Conservation (phyloP, 345 rosid genomes). For the Eucalyptus tenuipes region DNA sequence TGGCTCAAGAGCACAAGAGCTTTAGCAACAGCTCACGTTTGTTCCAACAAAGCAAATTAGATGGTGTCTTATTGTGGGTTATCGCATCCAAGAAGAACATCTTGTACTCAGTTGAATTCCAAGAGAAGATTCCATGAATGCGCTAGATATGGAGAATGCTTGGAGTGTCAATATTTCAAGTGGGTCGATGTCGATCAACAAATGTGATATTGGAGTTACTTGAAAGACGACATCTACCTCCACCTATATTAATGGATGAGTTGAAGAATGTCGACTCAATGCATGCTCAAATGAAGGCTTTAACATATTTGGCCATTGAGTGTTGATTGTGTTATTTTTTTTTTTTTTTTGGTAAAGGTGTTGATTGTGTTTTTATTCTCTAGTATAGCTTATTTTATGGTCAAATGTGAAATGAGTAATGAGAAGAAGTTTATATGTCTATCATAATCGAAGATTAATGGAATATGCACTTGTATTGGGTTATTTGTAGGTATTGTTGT, state of each 20-base stretch:
- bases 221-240: accelerated
- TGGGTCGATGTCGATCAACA: accelerated
- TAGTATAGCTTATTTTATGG: too few species aligned
- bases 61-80: too few species aligned
- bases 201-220: accelerated
- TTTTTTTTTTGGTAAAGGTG: too few species aligned
- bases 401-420: too few species aligned
- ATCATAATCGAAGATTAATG: accelerated
- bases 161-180: too few species aligned
- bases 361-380: too few species aligned
- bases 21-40: accelerated
- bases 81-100: accelerated
- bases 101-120: accelerated
- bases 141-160: accelerated
- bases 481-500: too few species aligned
- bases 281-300: accelerated
- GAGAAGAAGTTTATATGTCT: accelerated
- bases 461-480: accelerated
- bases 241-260: too few species aligned
- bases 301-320: accelerated
- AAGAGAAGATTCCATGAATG: too few species aligned
- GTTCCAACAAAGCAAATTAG: too few species aligned
- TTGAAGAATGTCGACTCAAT: accelerated
- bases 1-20: too few species aligned
- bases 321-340: too few species aligned